Evolutionary conservation across 2,329 filamentous ascomycete species (phyloP), one percentile per base, ranked within the genome.

Genomic region (Colletotrichum camelliae): DNA sequence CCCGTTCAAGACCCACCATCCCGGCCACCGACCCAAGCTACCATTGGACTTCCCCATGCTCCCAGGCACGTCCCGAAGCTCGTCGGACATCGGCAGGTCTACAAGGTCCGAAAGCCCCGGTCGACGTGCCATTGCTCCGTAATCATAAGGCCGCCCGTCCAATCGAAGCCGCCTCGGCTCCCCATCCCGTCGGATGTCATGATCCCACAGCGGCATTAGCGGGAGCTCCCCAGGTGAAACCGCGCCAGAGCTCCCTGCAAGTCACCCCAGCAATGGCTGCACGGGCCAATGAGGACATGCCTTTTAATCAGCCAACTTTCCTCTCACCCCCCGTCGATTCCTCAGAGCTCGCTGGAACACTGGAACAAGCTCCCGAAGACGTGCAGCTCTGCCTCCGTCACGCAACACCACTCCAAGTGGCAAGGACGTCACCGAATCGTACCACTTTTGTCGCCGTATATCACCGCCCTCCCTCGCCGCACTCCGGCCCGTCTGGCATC

Each of bases 201-300:
- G 73, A 72, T 75, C 73, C 69, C 69, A 75, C 43, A 75, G 62
- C 62, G 73, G 73, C 73, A 68, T 67, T 68, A 72, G 73, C 69
- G 73, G 73, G 62, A 75, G 73, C 69, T 72, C 37, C 60, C 61
- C 55, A 64, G 69, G 69, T 68, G 69, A 75, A 75, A 75, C 73
- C 55, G 57, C 43, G 39, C 69, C 73, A 75, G 33, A 72, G 73
- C 69, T 75, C 73, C 72, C 73, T 64, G 73, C 55, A 67, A 67
- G 57, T 57, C 72, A 62, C n/a, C 67, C 60, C 60, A 60, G 48
- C 48, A 18, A 33, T 43, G 4, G 5, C 68, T 13, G 52, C 69
- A 68, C 73, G 62, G 55, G 73, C 73, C 69, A 75, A 75, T 75
- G 31, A 72, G 24, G 61, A 18, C n/a, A 16, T 67, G 21, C 69